Conservation (phyloP, 768 basidiomycete species). For the Termitomyces sp. region DNA sequence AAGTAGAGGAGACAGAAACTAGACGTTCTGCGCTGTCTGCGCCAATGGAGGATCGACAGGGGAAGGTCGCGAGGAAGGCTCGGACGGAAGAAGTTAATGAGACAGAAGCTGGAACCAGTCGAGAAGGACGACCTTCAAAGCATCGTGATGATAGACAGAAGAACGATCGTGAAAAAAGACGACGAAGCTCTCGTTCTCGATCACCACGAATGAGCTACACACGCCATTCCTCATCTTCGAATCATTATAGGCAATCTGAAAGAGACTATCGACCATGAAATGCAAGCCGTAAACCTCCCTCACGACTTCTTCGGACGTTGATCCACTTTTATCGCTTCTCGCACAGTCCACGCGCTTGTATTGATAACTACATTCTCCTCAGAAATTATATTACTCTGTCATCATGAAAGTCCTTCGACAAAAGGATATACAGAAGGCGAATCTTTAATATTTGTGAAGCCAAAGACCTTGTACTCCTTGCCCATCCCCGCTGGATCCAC, state of each 20-base stretch:
- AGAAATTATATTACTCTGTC: background rate
- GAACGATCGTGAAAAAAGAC: conserved; percentile 1
- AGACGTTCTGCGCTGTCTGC: background rate
- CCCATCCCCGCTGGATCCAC: conserved; percentile 86
- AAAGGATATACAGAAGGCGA: conserved; percentile 28
- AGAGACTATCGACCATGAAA: conserved; percentile 4
- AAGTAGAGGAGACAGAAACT: conserved; percentile 10
- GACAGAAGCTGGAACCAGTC: background rate
- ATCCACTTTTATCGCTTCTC: background rate
- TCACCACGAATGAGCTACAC: conserved; percentile 22
- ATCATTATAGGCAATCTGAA: conserved; percentile 1
- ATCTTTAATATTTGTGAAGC: conserved; percentile 29
- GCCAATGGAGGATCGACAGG: background rate
- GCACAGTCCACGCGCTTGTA: background rate
- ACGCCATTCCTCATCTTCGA: background rate
- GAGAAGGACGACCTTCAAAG: conserved; percentile 3
- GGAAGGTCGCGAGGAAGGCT: background rate
- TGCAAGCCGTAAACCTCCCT: background rate
- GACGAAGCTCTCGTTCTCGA: conserved; percentile 29
- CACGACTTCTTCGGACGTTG: background rate
- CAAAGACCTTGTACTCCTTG: conserved; percentile 77
- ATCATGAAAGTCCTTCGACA: conserved; percentile 13
- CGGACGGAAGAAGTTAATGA: background rate
- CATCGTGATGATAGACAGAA: conserved; percentile 5
- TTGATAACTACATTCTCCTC: background rate